Evolutionary conservation across 2,329 filamentous ascomycete species (phyloP), one percentile per base, ranked within the genome.

Genomic region (Microdochium paspali): DNA sequence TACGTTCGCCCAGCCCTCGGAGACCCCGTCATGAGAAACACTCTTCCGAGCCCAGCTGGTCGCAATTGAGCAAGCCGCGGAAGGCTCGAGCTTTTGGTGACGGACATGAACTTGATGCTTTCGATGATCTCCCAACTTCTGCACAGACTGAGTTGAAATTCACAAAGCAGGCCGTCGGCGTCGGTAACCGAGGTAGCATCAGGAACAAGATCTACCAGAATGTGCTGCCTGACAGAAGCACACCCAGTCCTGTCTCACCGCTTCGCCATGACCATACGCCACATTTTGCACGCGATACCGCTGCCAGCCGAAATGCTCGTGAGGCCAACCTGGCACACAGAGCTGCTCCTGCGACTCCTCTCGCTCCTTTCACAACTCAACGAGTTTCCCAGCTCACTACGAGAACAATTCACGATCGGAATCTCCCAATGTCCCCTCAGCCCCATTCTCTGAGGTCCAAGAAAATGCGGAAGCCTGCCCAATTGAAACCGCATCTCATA

Each of bases 71-170:
- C 52, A 86, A 84, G 62, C 89, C 89, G 3, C 74, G 79, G 30
- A 75, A 81, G 35, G 73, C 74, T 50, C 77, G 82, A 43, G 81
- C 87, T 57, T 98, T 94, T 67, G 93, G 93, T 12, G 89, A 96
- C 63, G 93, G 93, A 15, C 86, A 85, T 50, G 93, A 98, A 65
- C 74, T 98, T 28, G 91, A 97, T 56, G 82, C 79, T 2, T 97
- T 98, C 62, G 93, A 98, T 62, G 93, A 98, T 65, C 71, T 98
- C 48, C 91, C 91, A 1, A 97, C 90, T 0, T 96, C 90, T 15
- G 81, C 77, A 12, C 80, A 85, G 50, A 77, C 81, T 13, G 93
- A 98, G 66, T 89, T 82, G 52, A 86, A 81, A 57, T 98, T 81
- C 59, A 74, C 90, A 51, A 94, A 90, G 64, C 82, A 86, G 56